phyloP scores from a whole-genome alignment of 225 moss, liverwort and hornwort genomes.

The Polytrichum commune region DNA sequence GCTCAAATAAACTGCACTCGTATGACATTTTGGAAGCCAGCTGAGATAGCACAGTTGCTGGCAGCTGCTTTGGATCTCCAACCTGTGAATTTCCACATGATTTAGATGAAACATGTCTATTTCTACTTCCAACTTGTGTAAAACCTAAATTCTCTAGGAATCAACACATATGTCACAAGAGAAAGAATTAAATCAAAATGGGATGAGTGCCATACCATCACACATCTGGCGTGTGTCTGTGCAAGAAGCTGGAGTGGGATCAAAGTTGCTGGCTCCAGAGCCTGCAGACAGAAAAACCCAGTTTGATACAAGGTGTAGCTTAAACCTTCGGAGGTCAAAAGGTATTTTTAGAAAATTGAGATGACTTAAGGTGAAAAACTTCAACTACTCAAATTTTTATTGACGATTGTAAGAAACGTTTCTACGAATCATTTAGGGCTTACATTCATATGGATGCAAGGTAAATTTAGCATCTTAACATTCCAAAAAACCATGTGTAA shows the following conservation, averaged over 20 bases:
- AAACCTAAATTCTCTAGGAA: no score
- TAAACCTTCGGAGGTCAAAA: no score
- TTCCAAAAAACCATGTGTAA: no score
- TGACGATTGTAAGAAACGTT: no score
- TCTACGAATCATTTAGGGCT: no score
- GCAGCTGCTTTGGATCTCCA: slow-evolving; percentile 97
- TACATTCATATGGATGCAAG: no score
- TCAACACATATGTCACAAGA: neutral
- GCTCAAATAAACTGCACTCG: slow-evolving; percentile 98
- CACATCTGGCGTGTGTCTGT: slow-evolving; percentile 84
- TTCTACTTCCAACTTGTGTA: no score
- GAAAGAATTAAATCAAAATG: neutral
- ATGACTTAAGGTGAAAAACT: no score
- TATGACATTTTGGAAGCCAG: slow-evolving; percentile 69
- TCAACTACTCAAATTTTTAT: no score
- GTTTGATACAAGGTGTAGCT: no score
- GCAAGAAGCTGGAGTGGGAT: slow-evolving; percentile 90
- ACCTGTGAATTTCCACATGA: slow-evolving; percentile 38
- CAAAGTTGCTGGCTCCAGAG: slow-evolving; percentile 92
- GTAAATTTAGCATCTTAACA: no score
- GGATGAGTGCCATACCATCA: slow-evolving; percentile 53
- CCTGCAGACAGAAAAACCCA: slow-evolving; percentile 25
- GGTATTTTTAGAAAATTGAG: no score
- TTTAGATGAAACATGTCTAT: neutral
- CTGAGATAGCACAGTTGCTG: slow-evolving; percentile 87